These are phyloP conservation scores for Plectosphaerella sp. DNA, from an alignment of 2,329 filamentous ascomycete genomes.

Conservation along the genomic window DNA sequence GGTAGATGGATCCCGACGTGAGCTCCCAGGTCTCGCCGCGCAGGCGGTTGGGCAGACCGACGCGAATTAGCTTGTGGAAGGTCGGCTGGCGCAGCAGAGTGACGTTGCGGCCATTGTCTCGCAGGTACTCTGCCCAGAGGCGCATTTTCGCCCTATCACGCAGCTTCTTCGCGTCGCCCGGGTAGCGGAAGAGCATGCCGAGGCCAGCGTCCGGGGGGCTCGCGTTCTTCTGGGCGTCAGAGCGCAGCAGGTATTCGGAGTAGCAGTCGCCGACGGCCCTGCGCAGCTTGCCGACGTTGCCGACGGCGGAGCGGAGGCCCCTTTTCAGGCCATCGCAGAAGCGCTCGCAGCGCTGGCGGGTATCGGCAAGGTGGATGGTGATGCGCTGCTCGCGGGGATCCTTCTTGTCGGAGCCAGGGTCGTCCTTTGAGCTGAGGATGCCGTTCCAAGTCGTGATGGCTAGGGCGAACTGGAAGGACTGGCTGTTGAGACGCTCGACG, in stretches of 20 bases:
- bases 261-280: slow-evolving; percentile 81
- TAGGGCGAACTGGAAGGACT: slow-evolving; percentile 86
- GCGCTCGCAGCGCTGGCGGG: slow-evolving; percentile 81
- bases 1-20: slow-evolving; percentile 84
- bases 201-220: slow-evolving; percentile 86
- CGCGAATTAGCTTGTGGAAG: slow-evolving; percentile 94
- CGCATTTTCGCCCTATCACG: slow-evolving; percentile 96
- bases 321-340: slow-evolving; percentile 96
- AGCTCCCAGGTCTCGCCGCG: slow-evolving; percentile 96
- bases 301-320: slow-evolving; percentile 80
- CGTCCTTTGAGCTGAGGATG: slow-evolving; percentile 54
- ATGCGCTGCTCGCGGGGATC: slow-evolving; percentile 71
- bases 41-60: slow-evolving; percentile 88
- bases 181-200: slow-evolving; percentile 89
- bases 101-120: slow-evolving; percentile 90
- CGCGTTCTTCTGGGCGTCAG: slow-evolving; percentile 57
- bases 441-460: slow-evolving; percentile 95
- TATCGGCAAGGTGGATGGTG: slow-evolving; percentile 86
- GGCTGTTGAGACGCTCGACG: slow-evolving; percentile 89
- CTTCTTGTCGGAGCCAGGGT: slow-evolving; percentile 33
- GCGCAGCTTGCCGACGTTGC: slow-evolving; percentile 80
- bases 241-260: slow-evolving; percentile 74
- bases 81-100: slow-evolving; percentile 93
- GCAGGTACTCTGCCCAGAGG: slow-evolving; percentile 92
- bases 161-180: slow-evolving; percentile 89